Evolutionary conservation across 352 stramenopile genomes (phyloP).

Genomic region (Nothophytophthora sp.): DNA sequence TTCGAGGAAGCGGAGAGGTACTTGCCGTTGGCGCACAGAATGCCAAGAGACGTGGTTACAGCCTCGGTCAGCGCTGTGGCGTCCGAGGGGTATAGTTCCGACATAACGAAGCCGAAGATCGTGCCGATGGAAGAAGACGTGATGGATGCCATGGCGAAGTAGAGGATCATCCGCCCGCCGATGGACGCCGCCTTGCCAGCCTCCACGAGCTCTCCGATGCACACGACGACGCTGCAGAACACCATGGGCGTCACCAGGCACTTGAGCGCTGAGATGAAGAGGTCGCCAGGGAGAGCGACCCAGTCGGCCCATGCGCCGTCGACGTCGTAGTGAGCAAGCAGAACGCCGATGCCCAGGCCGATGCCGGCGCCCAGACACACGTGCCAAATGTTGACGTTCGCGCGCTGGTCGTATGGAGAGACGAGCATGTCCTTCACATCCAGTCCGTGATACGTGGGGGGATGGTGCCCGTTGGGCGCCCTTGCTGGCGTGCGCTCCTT

Average conservation of each 20-base stretch:
- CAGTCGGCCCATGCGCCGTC: slow-evolving; percentile 34
- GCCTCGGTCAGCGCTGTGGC: slow-evolving; percentile 24
- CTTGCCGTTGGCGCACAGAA: slow-evolving; percentile 47
- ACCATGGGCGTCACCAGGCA: slow-evolving; percentile 73
- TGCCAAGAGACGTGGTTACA: slow-evolving; percentile 27
- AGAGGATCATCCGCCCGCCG: slow-evolving; percentile 46
- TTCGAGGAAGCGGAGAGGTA: slow-evolving; percentile 38
- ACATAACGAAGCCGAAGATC: slow-evolving; percentile 49
- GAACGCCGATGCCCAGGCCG: slow-evolving; percentile 41
- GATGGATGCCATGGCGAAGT: slow-evolving; percentile 45
- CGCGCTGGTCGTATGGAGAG: slow-evolving; percentile 42
- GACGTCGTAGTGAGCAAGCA: slow-evolving; percentile 46
- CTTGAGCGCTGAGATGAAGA: slow-evolving; percentile 69
- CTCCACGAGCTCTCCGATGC: slow-evolving; percentile 58
- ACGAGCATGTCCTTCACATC: slow-evolving; percentile 51
- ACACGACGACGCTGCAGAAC: slow-evolving; percentile 66
- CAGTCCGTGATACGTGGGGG: slow-evolving; percentile 27
- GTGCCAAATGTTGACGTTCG: slow-evolving; percentile 46
- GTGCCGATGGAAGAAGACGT: slow-evolving; percentile 49
- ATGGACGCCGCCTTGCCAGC: slow-evolving; percentile 55
- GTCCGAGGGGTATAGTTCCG: slow-evolving; percentile 27
- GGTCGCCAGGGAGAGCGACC: slow-evolving; percentile 55
- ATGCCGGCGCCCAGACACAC: slow-evolving; percentile 43
- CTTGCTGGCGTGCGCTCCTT: slow-evolving; percentile 14
- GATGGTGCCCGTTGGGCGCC: slow-evolving; percentile 5